A percentile compares a stretch with the other conserved stretches of the same genome.
Evolutionary conservation across 2,329 filamentous ascomycete genomes (phyloP).

Genomic region (Trichoderma asperellum): DNA sequence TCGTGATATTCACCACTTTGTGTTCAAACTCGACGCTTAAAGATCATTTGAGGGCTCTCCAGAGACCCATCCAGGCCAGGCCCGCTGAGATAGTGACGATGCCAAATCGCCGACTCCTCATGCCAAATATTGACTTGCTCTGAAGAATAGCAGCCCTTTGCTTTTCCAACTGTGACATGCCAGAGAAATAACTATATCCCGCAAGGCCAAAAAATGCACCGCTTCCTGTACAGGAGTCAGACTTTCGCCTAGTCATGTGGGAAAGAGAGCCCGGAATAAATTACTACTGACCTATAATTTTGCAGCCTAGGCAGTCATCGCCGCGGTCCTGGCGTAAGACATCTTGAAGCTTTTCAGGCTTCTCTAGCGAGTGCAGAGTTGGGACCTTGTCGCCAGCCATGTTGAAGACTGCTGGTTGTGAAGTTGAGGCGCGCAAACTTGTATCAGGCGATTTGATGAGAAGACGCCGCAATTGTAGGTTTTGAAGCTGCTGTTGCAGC

Average conservation of each 20-base stretch:
- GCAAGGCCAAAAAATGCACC: slow-evolving; percentile 75
- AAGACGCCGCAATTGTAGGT: not conserved
- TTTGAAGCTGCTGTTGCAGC: slow-evolving; percentile 11
- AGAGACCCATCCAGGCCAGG: slow-evolving; percentile 71
- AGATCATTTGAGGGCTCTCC: slow-evolving; percentile 62
- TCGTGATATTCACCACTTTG: not conserved
- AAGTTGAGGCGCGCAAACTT: slow-evolving; percentile 23
- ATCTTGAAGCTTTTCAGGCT: slow-evolving; percentile 64
- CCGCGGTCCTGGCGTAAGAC: slow-evolving; percentile 59
- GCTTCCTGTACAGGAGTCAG: slow-evolving; percentile 57
- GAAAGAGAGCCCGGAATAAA: not conserved
- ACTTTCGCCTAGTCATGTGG: not conserved
- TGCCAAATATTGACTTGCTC: slow-evolving; percentile 72
- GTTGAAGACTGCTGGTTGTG: slow-evolving; percentile 24
- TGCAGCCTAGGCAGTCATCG: slow-evolving; percentile 73
- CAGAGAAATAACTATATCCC: slow-evolving; percentile 76
- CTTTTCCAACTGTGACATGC: slow-evolving; percentile 70
- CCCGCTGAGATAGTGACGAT: slow-evolving; percentile 70
- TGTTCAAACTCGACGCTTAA: not conserved
- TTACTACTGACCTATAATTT: slow-evolving; percentile 64
- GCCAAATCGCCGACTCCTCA: slow-evolving; percentile 69
- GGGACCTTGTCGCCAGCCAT: slow-evolving; percentile 50
- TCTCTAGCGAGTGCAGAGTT: slow-evolving; percentile 58
- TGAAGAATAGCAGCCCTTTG: slow-evolving; percentile 68
- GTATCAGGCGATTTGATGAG: not conserved